Percentiles rank a stretch among this genome's conserved stretches.
phyloP scores from a whole-genome alignment of 331 rosid species.

The Cydonia oblonga region DNA sequence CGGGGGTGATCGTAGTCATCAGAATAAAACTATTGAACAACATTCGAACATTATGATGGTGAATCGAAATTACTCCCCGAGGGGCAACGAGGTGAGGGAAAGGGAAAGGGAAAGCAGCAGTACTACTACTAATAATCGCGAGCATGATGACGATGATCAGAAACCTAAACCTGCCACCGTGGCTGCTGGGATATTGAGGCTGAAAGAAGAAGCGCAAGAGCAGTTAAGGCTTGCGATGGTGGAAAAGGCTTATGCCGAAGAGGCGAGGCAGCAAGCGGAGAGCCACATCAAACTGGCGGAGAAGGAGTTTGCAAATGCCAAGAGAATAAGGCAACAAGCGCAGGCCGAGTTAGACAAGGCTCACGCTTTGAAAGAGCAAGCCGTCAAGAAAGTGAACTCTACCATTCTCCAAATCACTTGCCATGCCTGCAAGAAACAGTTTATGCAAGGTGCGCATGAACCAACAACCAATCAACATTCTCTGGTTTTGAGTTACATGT shows the following conservation, averaged over 20 bases:
- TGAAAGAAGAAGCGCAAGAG: constrained; percentile 53
- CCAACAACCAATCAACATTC: constrained; percentile 2
- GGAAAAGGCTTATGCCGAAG: constrained; percentile 71
- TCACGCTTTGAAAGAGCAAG: constrained; percentile 55
- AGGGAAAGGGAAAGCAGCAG: constrained; percentile 14
- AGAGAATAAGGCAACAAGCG: constrained; percentile 76
- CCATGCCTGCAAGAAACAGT: constrained; percentile 61
- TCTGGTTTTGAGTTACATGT: constrained; percentile 47
- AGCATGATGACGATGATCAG: background rate
- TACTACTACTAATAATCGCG: constrained; percentile 15
- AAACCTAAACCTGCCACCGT: background rate
- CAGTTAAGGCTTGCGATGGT: constrained; percentile 62
- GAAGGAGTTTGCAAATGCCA: constrained; percentile 73
- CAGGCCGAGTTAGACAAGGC: constrained; percentile 72
- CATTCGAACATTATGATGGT: constrained; percentile 1
- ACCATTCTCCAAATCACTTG: constrained; percentile 82
- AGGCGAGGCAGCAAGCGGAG: constrained; percentile 70
- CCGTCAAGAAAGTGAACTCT: constrained; percentile 63
- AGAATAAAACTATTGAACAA: constrained; percentile 8
- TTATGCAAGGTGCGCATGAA: constrained; percentile 21
- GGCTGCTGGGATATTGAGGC: constrained; percentile 12
- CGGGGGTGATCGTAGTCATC: background rate
- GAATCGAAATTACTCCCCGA: constrained; percentile 24
- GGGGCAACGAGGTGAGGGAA: constrained; percentile 12
- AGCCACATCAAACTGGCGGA: constrained; percentile 67